Evolutionary conservation across 345 rosid species (phyloP).

Genomic region (Eucalyptus lansdowneana): DNA sequence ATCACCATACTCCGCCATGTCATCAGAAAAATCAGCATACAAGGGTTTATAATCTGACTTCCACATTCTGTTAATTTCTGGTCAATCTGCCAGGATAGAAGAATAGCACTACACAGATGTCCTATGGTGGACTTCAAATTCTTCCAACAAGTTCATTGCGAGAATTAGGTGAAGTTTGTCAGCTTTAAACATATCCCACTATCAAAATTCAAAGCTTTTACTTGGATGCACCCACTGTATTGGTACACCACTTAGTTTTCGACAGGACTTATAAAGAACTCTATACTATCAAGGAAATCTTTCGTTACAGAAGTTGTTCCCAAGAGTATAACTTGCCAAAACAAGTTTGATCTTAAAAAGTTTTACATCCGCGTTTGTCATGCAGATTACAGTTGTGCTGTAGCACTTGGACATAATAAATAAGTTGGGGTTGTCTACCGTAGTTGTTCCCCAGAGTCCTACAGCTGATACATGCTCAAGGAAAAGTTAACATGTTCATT

Average conservation of each 20-base stretch:
- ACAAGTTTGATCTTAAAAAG: not conserved
- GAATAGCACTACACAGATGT: fast-evolving
- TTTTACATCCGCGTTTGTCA: too few species aligned
- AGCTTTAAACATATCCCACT: not conserved
- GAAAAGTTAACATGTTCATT: too few species aligned
- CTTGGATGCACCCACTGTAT: not conserved
- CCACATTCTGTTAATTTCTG: not conserved
- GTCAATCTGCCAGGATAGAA: not conserved
- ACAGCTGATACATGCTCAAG: too few species aligned
- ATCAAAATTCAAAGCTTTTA: not conserved
- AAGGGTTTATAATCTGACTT: not conserved
- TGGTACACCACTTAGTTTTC: not conserved
- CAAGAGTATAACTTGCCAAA: fast-evolving
- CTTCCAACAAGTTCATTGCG: not conserved
- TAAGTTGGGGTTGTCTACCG: fast-evolving
- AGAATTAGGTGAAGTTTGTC: not conserved
- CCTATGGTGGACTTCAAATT: not conserved
- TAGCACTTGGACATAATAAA: too few species aligned
- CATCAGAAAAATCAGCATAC: not conserved
- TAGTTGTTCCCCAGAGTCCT: too few species aligned
- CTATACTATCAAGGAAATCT: not conserved
- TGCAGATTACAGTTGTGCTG: too few species aligned
- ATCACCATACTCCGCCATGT: not conserved
- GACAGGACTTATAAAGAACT: not conserved
- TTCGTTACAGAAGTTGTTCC: fast-evolving